These are phyloP conservation scores for Pseudozyma pruni DNA, from an alignment of 1,284 basidiomycete species.

Conservation along the genomic window DNA sequence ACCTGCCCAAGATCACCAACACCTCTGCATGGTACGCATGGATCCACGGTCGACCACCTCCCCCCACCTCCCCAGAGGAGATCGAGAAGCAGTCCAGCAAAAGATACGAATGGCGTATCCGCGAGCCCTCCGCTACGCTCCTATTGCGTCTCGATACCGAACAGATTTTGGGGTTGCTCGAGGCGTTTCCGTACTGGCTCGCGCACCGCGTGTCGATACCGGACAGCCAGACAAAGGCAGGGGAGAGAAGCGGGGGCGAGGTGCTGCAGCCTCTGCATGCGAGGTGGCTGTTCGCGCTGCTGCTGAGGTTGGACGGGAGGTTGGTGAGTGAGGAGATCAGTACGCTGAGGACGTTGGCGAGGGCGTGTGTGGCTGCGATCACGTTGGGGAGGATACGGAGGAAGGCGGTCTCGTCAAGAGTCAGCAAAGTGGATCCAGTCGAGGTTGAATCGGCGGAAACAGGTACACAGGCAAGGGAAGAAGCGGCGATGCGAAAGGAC, in stretches of 20 bases:
- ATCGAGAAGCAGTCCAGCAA: slow-evolving; percentile 14
- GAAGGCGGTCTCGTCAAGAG: slow-evolving; percentile 24
- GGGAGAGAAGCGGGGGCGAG: slow-evolving; percentile 40
- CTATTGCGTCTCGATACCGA: slow-evolving; percentile 33
- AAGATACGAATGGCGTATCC: slow-evolving; percentile 21
- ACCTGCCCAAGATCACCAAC: slow-evolving; percentile 36
- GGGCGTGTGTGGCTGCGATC: slow-evolving; percentile 76
- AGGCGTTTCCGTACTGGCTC: slow-evolving; percentile 47
- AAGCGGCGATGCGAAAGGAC: slow-evolving; percentile 66
- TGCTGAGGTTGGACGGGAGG: slow-evolving; percentile 78
- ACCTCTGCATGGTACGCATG: slow-evolving; percentile 43
- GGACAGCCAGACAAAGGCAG: slow-evolving; percentile 10
- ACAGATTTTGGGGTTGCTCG: slow-evolving; percentile 45
- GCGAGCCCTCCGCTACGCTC: slow-evolving; percentile 21
- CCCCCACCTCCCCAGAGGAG: slow-evolving; percentile 9
- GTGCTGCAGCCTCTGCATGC: slow-evolving; percentile 76
- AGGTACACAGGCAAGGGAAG: slow-evolving; percentile 54
- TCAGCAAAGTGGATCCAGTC: background rate
- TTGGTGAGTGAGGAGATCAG: slow-evolving; percentile 82
- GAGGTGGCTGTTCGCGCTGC: slow-evolving; percentile 84
- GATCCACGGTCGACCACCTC: slow-evolving; percentile 42
- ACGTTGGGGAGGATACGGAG: slow-evolving; percentile 54
- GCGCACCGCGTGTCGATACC: slow-evolving; percentile 16
- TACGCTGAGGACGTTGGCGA: slow-evolving; percentile 79
- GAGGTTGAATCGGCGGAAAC: background rate